These are phyloP conservation scores for Phylloporus gajari DNA, from an alignment of 1,284 basidiomycete species.

Conservation along the genomic window DNA sequence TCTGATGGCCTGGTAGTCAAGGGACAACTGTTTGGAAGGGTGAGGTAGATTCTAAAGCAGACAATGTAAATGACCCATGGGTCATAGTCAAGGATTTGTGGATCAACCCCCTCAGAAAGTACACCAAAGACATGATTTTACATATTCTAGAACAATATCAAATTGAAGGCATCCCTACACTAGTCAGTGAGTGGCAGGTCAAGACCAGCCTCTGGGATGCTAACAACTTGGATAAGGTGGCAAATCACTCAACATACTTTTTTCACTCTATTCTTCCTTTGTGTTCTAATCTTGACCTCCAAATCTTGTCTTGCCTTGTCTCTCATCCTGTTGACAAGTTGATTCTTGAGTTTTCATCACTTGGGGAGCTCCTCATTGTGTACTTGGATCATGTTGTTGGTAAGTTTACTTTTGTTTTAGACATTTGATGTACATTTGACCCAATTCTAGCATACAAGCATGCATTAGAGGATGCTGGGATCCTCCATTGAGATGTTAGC, in stretches of 20 bases:
- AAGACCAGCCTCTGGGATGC: not conserved
- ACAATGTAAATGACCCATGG: too few relatives aligned
- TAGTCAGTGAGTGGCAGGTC: constrained; percentile 20
- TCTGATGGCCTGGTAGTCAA: too few relatives aligned
- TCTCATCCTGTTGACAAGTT: constrained; percentile 6
- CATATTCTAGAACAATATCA: not conserved
- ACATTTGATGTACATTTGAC: too few relatives aligned
- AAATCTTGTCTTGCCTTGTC: constrained; percentile 10
- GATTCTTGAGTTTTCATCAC: constrained; percentile 11
- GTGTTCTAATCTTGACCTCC: not conserved
- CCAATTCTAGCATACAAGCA: too few relatives aligned
- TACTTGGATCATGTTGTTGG: constrained; percentile 9
- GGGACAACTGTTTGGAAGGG: too few relatives aligned
- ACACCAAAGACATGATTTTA: constrained; percentile 14
- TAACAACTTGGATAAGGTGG: not conserved
- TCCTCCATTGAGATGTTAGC: too few relatives aligned
- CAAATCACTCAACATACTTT: constrained; percentile 6
- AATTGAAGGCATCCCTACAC: constrained; percentile 13
- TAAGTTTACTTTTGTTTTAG: constrained; percentile 2
- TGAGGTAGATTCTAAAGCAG: too few relatives aligned
- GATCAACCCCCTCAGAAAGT: constrained; percentile 22
- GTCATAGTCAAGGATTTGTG: constrained; percentile 6
- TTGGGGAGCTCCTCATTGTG: constrained; percentile 14
- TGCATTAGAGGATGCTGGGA: too few relatives aligned
- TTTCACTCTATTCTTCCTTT: not conserved